Percentiles rank a stretch among this genome's conserved stretches.
Evolutionary conservation across 441 rosid genomes (phyloP).

Genomic region (Eruca vesicaria): DNA sequence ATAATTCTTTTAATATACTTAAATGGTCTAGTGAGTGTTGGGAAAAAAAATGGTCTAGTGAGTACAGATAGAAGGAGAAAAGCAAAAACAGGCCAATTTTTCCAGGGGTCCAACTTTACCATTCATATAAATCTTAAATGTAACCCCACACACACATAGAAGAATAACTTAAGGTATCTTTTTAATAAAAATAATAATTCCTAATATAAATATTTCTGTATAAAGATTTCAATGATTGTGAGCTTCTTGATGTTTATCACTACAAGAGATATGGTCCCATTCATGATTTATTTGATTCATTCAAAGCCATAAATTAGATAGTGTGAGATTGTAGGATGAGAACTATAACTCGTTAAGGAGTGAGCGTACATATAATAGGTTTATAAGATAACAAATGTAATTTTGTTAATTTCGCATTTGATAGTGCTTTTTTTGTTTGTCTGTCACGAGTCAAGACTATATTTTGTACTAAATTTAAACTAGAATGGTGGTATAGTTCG

Average conservation of each 20-base stretch:
- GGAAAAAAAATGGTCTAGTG: conserved; percentile 6
- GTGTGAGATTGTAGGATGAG: conserved; percentile 12
- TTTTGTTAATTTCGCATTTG: no score
- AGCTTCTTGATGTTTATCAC: conserved; percentile 32
- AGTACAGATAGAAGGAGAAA: conserved; percentile 8
- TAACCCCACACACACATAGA: conserved; percentile 25
- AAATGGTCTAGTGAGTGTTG: no score
- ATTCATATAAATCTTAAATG: conserved; percentile 18
- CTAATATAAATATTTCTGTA: neutral
- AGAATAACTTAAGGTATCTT: conserved; percentile 23
- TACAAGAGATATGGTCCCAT: conserved; percentile 31
- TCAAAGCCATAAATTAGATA: conserved; percentile 26
- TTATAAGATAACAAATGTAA: neutral
- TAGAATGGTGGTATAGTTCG: neutral
- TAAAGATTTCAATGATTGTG: conserved; percentile 24
- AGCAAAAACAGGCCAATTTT: conserved; percentile 17
- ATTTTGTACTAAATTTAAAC: no score
- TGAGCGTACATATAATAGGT: neutral
- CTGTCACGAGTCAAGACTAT: no score
- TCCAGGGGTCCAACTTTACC: conserved; percentile 31
- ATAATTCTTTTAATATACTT: neutral
- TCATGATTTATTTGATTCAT: conserved; percentile 2
- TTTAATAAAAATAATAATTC: neutral
- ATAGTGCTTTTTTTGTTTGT: no score
- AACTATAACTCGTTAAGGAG: neutral